Conservation (phyloP, 192 early-diverging fungal species). For the Coemansia sp. region DNA sequence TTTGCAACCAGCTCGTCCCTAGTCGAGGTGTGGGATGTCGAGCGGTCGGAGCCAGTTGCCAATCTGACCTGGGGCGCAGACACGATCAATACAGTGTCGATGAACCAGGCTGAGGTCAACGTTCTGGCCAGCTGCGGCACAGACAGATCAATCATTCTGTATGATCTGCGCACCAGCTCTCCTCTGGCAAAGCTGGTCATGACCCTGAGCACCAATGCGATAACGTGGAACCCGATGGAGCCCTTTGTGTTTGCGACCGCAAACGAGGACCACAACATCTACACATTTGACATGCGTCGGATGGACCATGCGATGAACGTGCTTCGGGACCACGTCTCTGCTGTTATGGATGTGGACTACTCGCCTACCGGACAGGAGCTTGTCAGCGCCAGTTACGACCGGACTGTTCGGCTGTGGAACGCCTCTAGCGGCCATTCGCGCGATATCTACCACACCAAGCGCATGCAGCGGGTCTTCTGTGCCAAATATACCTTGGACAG, state of each 20-base stretch:
- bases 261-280: slow-evolving; percentile 98
- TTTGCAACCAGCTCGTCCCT: slow-evolving; percentile 89
- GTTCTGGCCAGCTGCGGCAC: slow-evolving; percentile 91
- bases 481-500: slow-evolving; percentile 93
- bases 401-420: slow-evolving; percentile 85
- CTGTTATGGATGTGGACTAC: slow-evolving; percentile 96
- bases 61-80: slow-evolving; percentile 91
- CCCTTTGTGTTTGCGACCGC: slow-evolving; percentile 92
- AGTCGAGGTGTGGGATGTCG: slow-evolving; percentile 94
- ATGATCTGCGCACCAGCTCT: slow-evolving; percentile 87
- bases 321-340: slow-evolving; percentile 95
- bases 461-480: slow-evolving; percentile 96
- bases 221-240: slow-evolving; percentile 99
- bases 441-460: slow-evolving; percentile 96
- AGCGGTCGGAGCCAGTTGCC: slow-evolving; percentile 76
- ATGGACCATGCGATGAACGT: slow-evolving; percentile 84
- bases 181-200: slow-evolving; percentile 85
- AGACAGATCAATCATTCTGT: slow-evolving; percentile 91
- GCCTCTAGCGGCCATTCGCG: slow-evolving; percentile 76
- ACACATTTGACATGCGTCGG: slow-evolving; percentile 97
- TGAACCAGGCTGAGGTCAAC: slow-evolving; percentile 96
- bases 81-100: slow-evolving; percentile 89
- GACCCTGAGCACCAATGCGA: slow-evolving; percentile 88
- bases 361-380: slow-evolving; percentile 96
- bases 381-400: slow-evolving; percentile 95